phyloP scores from a whole-genome alignment of 768 basidiomycete genomes.

The Wakefieldia striispora region DNA sequence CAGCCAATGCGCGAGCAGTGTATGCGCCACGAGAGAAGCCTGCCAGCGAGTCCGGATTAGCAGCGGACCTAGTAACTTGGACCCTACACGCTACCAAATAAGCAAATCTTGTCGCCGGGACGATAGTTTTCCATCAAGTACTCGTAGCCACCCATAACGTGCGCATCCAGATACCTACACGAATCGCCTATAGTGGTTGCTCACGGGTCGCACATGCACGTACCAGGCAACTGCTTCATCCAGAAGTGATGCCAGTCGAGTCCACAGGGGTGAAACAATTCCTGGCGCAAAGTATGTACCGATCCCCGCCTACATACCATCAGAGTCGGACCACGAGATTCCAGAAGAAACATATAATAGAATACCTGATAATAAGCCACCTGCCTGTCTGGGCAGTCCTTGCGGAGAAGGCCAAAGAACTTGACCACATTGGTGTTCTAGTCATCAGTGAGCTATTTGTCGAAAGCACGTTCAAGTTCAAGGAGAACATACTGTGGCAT shows the following conservation, averaged over 20 bases:
- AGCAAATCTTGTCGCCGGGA: slow-evolving; percentile 69
- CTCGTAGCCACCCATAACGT: slow-evolving; percentile 73
- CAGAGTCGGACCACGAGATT: not conserved
- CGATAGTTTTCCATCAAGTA: slow-evolving; percentile 79
- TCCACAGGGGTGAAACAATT: slow-evolving; percentile 59
- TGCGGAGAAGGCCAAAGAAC: slow-evolving; percentile 65
- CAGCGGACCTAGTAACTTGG: not conserved
- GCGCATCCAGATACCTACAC: slow-evolving; percentile 62
- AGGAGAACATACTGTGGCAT: slow-evolving; percentile 38
- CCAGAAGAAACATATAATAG: not conserved
- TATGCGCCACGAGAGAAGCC: slow-evolving; percentile 78
- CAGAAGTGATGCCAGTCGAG: slow-evolving; percentile 56
- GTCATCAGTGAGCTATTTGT: not conserved
- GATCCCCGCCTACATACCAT: slow-evolving; percentile 40
- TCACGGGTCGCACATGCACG: slow-evolving; percentile 7
- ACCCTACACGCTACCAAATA: slow-evolving; percentile 51
- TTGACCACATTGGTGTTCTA: slow-evolving; percentile 71
- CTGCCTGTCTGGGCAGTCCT: slow-evolving; percentile 50
- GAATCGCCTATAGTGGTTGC: not conserved
- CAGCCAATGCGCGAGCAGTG: slow-evolving; percentile 70
- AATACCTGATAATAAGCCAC: slow-evolving; percentile 70
- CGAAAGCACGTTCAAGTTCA: not conserved
- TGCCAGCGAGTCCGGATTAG: slow-evolving; percentile 30
- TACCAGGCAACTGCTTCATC: slow-evolving; percentile 77
- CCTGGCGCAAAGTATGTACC: slow-evolving; percentile 59